Evolutionary conservation across 768 basidiomycete species (phyloP), one percentile per base, ranked within the genome.

Genomic region (Amanita pallidorosea): DNA sequence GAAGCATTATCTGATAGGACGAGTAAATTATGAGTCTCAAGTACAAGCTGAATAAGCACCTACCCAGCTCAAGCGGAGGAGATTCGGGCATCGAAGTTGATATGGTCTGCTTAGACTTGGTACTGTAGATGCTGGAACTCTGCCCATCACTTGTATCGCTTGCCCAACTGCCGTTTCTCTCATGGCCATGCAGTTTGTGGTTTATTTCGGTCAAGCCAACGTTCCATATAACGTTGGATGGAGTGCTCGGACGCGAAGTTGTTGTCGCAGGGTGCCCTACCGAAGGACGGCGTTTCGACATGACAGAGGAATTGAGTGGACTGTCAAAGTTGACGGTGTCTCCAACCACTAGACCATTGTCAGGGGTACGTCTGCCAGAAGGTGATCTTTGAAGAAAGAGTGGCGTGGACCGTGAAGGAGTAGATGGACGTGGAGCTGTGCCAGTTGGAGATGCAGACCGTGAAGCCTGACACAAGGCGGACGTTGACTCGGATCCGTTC

Each of bases 181-280:
- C 78, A 56, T 83, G 82, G 20, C 61, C 65, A 31, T 56, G 23
- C 56, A 55, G 22, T 55, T 66, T 61, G 47, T 62, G 55, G 54
- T 62, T 45, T 56, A 58, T 59, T 53, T 67, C 56, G 49, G 49
- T 54, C 67, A 62, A 58, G 61, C 20, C 68, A 51, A 47, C 72
- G 20, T 50, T 78, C 86, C 86, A 88, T n/a, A 79, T 76, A 47
- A 87, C 74, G 61, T 84, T 86, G 1, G 88, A 88, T 33, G 87
- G 87, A 8, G 76, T 78, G 25, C 68, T 65, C 29, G 83, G 82
- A 27, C 81, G 78, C 23, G 87, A 85, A 41, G 80, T 72, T 20
- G 76, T 72, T 6, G 74, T 57, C 67, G 84, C 69, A 5, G 80
- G 73, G 23, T 74, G 68, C 23, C 70, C 74, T 29, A 83, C 76